Conservation (phyloP, 2,329 filamentous ascomycete genomes). For the Calcarisporium arbuscula region DNA sequence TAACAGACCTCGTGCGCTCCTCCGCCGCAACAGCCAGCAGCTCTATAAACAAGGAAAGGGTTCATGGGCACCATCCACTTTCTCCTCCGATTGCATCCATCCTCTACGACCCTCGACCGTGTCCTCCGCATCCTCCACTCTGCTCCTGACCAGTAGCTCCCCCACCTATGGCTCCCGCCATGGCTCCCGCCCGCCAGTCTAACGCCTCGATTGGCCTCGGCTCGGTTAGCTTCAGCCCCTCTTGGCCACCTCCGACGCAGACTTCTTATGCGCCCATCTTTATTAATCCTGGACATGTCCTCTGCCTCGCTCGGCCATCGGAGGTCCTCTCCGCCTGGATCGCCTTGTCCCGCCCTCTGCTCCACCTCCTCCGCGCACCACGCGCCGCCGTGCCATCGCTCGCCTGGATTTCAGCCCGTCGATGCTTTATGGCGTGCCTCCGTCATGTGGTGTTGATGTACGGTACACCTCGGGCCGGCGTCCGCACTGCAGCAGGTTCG, state of each 20-base stretch:
- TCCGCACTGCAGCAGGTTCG: constrained; percentile 66
- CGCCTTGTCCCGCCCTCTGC: constrained; percentile 50
- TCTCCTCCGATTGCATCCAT: too few species aligned
- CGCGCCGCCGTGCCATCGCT: constrained; percentile 69
- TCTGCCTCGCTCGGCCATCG: constrained; percentile 35
- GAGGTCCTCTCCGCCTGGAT: constrained; percentile 44
- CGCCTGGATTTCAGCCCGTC: constrained; percentile 81
- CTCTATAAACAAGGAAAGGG: too few species aligned
- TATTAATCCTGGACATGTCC: constrained; percentile 13
- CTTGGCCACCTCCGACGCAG: constrained; percentile 7
- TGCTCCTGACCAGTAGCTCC: constrained; percentile 7
- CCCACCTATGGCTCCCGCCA: too few species aligned
- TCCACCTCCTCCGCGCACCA: constrained; percentile 75
- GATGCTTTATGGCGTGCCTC: constrained; percentile 90
- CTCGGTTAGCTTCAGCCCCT: constrained; percentile 13
- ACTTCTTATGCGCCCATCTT: too few species aligned
- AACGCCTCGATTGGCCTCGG: constrained; percentile 13
- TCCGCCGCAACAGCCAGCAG: too few species aligned
- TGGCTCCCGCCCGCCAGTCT: constrained; percentile 4
- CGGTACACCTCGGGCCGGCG: constrained; percentile 70
- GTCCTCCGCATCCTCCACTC: too few species aligned
- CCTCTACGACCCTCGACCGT: too few species aligned
- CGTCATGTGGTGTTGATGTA: constrained; percentile 94
- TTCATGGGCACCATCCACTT: too few species aligned
- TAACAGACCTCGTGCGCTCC: too few species aligned